phyloP scores from a whole-genome alignment of 177 flowering plant genomes.

The Tripterygium wilfordii region DNA sequence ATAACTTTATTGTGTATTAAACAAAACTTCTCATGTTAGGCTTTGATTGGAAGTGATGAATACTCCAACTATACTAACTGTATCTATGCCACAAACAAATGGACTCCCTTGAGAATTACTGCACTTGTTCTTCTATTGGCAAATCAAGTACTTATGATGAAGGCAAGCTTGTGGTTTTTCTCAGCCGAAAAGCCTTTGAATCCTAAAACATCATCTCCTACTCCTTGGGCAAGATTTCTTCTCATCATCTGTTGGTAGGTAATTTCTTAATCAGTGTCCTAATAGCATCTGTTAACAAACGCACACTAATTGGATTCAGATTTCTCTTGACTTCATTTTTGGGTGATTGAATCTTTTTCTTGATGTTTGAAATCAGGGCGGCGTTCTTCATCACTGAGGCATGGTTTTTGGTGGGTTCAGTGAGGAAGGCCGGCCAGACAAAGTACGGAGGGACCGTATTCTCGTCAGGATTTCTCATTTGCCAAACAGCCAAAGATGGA shows the following conservation, averaged over 20 bases:
- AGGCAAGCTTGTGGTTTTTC: slow-evolving; percentile 81
- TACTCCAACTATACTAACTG: slow-evolving; percentile 53
- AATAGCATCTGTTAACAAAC: too few relatives aligned
- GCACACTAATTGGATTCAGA: too few relatives aligned
- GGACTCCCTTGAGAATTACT: slow-evolving; percentile 75
- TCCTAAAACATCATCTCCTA: slow-evolving; percentile 71
- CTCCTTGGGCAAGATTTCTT: slow-evolving; percentile 79
- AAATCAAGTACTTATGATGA: slow-evolving; percentile 59
- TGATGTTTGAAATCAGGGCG: too few relatives aligned
- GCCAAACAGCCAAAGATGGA: too few relatives aligned
- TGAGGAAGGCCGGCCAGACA: slow-evolving; percentile 81
- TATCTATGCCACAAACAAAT: slow-evolving; percentile 74
- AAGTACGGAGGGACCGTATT: slow-evolving; percentile 50
- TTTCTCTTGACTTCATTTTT: too few relatives aligned
- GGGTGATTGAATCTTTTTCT: too few relatives aligned
- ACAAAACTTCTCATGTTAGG: too few relatives aligned
- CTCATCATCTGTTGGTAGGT: slow-evolving; percentile 82
- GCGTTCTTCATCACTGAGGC: slow-evolving; percentile 71
- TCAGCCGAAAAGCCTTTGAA: slow-evolving; percentile 69
- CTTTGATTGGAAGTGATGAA: slow-evolving; percentile 25
- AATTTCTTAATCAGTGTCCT: too few relatives aligned
- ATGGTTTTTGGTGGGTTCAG: slow-evolving; percentile 82
- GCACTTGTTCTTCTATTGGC: slow-evolving; percentile 68
- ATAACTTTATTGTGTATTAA: too few relatives aligned
- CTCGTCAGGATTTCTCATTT: too few relatives aligned